A percentile compares a stretch with the other conserved stretches of the same genome.
Conservation (phyloP, 805 yeast species). For the Candida xiaguanensis region DNA sequence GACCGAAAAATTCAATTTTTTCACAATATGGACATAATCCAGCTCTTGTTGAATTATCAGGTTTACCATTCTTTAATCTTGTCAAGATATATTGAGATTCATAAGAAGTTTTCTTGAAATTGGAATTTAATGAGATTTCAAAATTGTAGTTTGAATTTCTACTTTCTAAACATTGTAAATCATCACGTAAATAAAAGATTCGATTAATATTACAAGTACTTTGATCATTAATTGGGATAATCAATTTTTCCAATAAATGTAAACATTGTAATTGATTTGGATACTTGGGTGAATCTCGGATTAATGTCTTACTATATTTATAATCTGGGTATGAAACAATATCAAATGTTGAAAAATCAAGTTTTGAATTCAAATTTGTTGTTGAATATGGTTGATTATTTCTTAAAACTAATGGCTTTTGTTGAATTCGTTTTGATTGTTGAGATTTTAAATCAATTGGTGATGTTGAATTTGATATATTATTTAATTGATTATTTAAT, state of each 20-base stretch:
- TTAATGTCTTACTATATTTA: constrained; percentile 2
- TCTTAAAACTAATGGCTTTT: background rate
- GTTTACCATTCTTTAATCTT: constrained; percentile 4
- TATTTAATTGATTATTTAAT: background rate
- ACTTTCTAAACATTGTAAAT: background rate
- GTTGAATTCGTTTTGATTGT: constrained; percentile 1
- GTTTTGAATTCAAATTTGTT: background rate
- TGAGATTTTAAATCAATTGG: constrained; percentile 3
- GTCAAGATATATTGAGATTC: constrained; percentile 10
- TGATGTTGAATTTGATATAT: constrained; percentile 4
- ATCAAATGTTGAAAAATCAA: constrained; percentile 8
- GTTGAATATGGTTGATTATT: background rate
- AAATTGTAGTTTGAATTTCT: background rate
- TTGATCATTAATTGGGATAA: constrained; percentile 6
- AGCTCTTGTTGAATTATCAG: constrained; percentile 8
- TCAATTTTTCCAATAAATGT: constrained; percentile 5
- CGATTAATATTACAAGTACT: constrained; percentile 7
- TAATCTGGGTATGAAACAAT: constrained; percentile 7
- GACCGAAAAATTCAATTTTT: constrained; percentile 24
- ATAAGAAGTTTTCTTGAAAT: constrained; percentile 9
- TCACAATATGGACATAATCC: constrained; percentile 33
- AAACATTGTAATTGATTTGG: constrained; percentile 7
- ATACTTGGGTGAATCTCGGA: background rate
- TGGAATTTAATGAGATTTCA: constrained; percentile 8
- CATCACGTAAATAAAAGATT: constrained; percentile 4